These are phyloP conservation scores for Penicillium sp. DNA, from an alignment of 2,329 filamentous ascomycete species.

Conservation along the genomic window DNA sequence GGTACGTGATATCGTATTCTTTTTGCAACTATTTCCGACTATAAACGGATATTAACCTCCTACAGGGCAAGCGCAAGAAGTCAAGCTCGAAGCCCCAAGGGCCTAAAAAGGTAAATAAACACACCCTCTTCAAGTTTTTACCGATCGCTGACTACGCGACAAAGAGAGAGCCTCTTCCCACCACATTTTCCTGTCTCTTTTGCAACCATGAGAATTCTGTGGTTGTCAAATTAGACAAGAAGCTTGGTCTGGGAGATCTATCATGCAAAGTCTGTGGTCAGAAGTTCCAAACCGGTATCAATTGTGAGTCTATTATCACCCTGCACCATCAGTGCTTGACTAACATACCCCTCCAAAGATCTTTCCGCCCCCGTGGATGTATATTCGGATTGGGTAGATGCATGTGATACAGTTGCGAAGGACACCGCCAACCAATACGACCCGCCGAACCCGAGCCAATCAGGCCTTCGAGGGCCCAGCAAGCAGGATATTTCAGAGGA, in stretches of 20 bases:
- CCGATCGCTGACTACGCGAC: conserved; percentile 15
- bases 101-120: conserved; percentile 68
- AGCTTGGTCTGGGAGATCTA: conserved; percentile 78
- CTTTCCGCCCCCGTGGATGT: conserved; percentile 90
- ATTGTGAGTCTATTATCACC: conserved; percentile 61
- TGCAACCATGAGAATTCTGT: conserved; percentile 97
- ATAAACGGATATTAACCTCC: neutral
- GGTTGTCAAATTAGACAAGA: conserved; percentile 89
- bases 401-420: conserved; percentile 73
- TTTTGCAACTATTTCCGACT: neutral
- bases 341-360: conserved; percentile 52
- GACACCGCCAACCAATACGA: conserved; percentile 49
- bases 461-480: conserved; percentile 19
- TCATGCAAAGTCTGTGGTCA: conserved; percentile 93
- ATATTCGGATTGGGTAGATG: conserved; percentile 97
- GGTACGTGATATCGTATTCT: conserved; percentile 5
- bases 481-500: conserved; percentile 20
- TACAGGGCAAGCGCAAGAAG: conserved; percentile 86
- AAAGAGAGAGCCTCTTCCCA: conserved; percentile 53
- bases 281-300: conserved; percentile 87
- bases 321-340: neutral
- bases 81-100: conserved; percentile 77
- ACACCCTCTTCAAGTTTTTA: conserved; percentile 1
- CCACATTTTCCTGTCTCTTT: conserved; percentile 93
- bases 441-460: conserved; percentile 16